Conservation (phyloP, 2,329 filamentous ascomycete genomes). For the Fusarium sp. region DNA sequence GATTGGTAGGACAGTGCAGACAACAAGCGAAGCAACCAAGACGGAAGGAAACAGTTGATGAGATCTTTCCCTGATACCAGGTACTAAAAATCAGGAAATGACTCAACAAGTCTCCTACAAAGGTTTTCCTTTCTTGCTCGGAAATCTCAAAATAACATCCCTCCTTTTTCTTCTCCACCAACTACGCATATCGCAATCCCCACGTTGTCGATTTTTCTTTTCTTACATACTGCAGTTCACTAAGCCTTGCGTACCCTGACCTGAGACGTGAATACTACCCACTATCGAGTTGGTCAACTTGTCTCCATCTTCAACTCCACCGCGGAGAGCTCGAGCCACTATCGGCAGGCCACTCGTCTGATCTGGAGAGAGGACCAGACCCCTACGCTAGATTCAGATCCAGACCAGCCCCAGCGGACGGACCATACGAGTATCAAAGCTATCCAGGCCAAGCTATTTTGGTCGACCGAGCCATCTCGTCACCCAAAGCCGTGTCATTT, state of each 20-base stretch:
- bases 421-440: constrained; percentile 43
- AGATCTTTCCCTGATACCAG: constrained; percentile 9
- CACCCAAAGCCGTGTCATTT: constrained; percentile 44
- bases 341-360: constrained; percentile 38
- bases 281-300: constrained; percentile 35
- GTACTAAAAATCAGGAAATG: not conserved
- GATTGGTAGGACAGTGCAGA: constrained; percentile 7
- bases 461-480: constrained; percentile 45
- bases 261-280: constrained; percentile 21
- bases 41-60: constrained; percentile 14
- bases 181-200: constrained; percentile 15
- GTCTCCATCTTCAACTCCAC: constrained; percentile 36
- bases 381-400: constrained; percentile 47
- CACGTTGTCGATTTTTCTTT: constrained; percentile 7
- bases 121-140: constrained; percentile 1
- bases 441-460: constrained; percentile 44
- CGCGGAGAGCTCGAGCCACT: constrained; percentile 41
- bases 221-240: constrained; percentile 19
- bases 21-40: constrained; percentile 21
- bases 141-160: constrained; percentile 23
- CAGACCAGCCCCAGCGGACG: constrained; percentile 47
- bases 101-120: constrained; percentile 4
- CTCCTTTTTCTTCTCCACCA: constrained; percentile 15
- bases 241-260: constrained; percentile 37
- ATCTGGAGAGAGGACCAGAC: constrained; percentile 31